Conservation (phyloP, 495 filamentous ascomycete species). For the Achaetomiella virescens region DNA sequence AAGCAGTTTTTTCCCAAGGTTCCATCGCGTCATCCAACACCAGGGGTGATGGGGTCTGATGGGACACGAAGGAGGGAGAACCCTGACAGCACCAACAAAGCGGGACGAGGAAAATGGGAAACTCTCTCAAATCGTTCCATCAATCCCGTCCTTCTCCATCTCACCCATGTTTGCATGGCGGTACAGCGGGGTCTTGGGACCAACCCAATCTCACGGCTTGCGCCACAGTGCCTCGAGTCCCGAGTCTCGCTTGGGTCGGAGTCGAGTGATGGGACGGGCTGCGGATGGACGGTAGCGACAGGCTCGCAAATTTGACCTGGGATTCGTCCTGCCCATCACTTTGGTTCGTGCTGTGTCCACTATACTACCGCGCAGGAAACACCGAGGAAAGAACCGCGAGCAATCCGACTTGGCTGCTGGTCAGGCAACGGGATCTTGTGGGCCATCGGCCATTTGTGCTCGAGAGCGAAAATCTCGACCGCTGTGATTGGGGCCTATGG, state of each 20-base stretch:
- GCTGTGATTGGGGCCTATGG: not conserved
- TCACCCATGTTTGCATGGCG: not conserved
- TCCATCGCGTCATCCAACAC: not conserved
- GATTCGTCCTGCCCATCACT: no score
- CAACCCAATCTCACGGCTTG: not conserved
- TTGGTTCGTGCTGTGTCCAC: no score
- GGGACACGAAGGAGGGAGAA: not conserved
- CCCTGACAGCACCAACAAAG: not conserved
- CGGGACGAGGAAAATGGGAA: not conserved
- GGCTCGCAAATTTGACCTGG: no score
- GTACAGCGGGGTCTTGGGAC: not conserved
- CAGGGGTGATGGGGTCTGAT: not conserved
- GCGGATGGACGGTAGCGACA: no score
- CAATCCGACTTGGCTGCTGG: no score
- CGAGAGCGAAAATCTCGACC: not conserved
- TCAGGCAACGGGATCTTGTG: no score
- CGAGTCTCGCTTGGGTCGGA: no score
- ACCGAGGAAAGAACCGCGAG: no score
- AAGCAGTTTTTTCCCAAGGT: not conserved
- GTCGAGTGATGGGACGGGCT: no score
- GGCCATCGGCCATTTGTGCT: not conserved
- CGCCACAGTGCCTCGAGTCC: no score
- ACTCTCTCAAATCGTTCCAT: constrained; percentile 9
- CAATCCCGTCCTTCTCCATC: not conserved
- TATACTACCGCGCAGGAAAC: no score